These are phyloP conservation scores for Coemansia sp. DNA, from an alignment of 192 early-diverging fungal genomes.

Conservation along the genomic window DNA sequence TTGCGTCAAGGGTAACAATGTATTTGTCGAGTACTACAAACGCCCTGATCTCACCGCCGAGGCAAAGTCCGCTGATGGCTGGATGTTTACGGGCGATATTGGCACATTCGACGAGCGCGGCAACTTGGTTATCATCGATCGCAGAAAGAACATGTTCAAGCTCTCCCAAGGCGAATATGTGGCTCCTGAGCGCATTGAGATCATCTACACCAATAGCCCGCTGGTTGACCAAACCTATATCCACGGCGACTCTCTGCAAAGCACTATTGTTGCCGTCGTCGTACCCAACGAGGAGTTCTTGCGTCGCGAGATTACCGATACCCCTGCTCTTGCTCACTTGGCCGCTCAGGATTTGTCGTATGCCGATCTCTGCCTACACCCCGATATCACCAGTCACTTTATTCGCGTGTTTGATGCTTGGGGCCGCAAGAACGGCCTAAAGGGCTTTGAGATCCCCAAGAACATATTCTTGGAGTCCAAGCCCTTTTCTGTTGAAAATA, in stretches of 20 bases:
- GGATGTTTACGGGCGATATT: constrained; percentile 85
- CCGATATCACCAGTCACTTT: constrained; percentile 56
- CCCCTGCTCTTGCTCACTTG: constrained; percentile 23
- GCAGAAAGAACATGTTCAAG: constrained; percentile 87
- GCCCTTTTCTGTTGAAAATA: constrained; percentile 79
- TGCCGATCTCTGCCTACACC: constrained; percentile 62
- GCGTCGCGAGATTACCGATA: constrained; percentile 45
- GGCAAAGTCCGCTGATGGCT: constrained; percentile 75
- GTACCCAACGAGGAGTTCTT: constrained; percentile 72
- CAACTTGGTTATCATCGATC: constrained; percentile 73
- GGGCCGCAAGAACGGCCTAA: constrained; percentile 63
- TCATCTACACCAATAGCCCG: constrained; percentile 58
- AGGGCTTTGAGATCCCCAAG: constrained; percentile 77
- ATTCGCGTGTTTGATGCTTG: constrained; percentile 54
- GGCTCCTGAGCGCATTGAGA: constrained; percentile 86
- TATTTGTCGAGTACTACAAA: constrained; percentile 81
- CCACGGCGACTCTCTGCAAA: constrained; percentile 82
- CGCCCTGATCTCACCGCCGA: constrained; percentile 77
- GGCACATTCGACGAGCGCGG: constrained; percentile 71
- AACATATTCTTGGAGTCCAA: constrained; percentile 67
- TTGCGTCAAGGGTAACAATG: constrained; percentile 74
- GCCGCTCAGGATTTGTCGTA: constrained; percentile 35
- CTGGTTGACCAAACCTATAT: constrained; percentile 72
- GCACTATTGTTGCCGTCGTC: constrained; percentile 73
- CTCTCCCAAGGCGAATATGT: constrained; percentile 77